A percentile compares a stretch with the other conserved stretches of the same genome.
phyloP scores from a whole-genome alignment of 2,329 filamentous ascomycete species.

The Cladorrhinum sp. region DNA sequence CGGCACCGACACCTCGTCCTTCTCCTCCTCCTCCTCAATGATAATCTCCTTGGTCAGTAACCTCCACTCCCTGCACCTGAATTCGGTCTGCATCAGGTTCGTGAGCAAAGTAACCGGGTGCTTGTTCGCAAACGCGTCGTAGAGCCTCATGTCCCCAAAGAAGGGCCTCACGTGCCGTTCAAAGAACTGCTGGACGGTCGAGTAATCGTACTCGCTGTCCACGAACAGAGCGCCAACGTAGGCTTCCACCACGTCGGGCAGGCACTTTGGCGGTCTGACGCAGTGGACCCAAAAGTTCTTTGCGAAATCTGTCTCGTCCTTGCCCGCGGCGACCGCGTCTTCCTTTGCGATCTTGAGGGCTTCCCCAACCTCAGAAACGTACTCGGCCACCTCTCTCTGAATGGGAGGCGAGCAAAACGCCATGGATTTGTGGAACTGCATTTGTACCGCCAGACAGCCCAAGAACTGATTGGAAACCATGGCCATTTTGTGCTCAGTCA shows the following conservation, averaged over 20 bases:
- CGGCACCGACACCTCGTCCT: background rate
- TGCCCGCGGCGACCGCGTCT: constrained; percentile 34
- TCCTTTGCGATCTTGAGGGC: constrained; percentile 36
- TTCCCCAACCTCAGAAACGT: constrained; percentile 55
- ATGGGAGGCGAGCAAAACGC: constrained; percentile 48
- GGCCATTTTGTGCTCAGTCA: constrained; percentile 99
- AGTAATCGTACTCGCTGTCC: constrained; percentile 77
- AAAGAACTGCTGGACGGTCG: constrained; percentile 74
- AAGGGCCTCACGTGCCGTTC: constrained; percentile 67
- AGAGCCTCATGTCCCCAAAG: constrained; percentile 82
- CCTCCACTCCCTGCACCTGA: constrained; percentile 62
- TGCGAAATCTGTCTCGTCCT: constrained; percentile 39
- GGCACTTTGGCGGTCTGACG: constrained; percentile 64
- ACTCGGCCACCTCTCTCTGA: constrained; percentile 48
- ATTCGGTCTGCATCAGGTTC: constrained; percentile 59
- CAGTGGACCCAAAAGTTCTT: constrained; percentile 68
- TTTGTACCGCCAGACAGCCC: constrained; percentile 72
- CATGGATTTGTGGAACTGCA: constrained; percentile 75
- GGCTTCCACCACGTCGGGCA: constrained; percentile 85
- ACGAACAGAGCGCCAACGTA: constrained; percentile 90
- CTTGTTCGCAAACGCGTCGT: constrained; percentile 81
- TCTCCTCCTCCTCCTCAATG: constrained; percentile 27
- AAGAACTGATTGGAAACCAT: constrained; percentile 98
- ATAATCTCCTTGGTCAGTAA: constrained; percentile 52
- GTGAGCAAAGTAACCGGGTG: constrained; percentile 77